Evolutionary conservation across 306 rosid genomes (phyloP), one percentile per base, ranked within the genome.

Genomic region (Comarum palustre): DNA sequence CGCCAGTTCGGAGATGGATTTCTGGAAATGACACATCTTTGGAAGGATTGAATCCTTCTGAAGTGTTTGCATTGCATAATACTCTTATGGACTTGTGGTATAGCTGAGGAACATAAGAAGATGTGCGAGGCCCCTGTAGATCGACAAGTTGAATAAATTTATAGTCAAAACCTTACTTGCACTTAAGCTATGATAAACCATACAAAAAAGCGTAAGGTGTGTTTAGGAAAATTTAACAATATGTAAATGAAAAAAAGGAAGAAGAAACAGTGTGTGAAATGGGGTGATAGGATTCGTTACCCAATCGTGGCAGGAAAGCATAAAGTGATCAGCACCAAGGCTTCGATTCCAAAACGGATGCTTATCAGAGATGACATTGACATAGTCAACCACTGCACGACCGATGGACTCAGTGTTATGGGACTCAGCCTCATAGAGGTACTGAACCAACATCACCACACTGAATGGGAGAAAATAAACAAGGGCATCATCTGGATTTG

Each of bases 271-370:
- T 11, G 48, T 52, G 59, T 6, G 16, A 3, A 29, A 22, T 9
- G 38, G 20, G 31, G 16, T 32, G 66, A 16, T 10, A 34, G 0
- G 69, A 42, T 22, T 45, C 29, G 67, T 67, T 79, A 79, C 86
- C 86, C 86, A 85, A 60, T 82, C 84, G 43, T 85, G 86, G 60
- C 89, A 85, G 22, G 89, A 85, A 67, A 85, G 74, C 82, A 85
- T 76, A 20, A 82, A 77, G 71, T 85, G 89, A 42, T 82, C 89
- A 4, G 86, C 82, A 39, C 89, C 86, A 0, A 73, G 80, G 77
- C 81, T 82, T 47, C 84, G 63, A 47, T 79, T 79, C 84, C 89
- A 82, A 20, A 43, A 79, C 27, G 82, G 75, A 74, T 79, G 73
- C 41, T 72, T 82, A 29, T 67, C 29, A 14, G 84, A 72, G 42